These are phyloP conservation scores for Benincasa hispida DNA, from an alignment of 306 rosid genomes.

Conservation along the genomic window DNA sequence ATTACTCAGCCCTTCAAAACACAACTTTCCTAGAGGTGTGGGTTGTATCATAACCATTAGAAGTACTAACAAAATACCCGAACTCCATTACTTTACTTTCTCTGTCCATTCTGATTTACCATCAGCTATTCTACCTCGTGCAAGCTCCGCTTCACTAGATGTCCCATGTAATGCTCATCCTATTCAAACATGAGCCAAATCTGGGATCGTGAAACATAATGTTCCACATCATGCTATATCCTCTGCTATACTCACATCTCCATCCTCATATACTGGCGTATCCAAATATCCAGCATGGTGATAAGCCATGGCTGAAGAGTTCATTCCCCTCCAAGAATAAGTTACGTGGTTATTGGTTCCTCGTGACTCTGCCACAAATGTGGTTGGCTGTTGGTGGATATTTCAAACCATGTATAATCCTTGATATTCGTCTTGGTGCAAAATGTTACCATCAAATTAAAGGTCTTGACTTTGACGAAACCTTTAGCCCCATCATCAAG, in stretches of 20 bases:
- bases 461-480: too few species aligned
- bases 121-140: neutral
- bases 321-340: neutral
- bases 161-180: neutral
- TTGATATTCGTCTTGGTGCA: too few species aligned
- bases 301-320: neutral
- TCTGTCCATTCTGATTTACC: neutral
- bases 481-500: too few species aligned
- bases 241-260: too few species aligned
- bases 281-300: neutral
- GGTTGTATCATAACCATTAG: neutral
- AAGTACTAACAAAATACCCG: too few species aligned
- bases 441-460: too few species aligned
- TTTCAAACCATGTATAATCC: neutral
- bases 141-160: neutral
- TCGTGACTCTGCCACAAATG: too few species aligned
- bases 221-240: neutral
- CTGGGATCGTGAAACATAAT: neutral
- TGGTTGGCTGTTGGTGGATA: neutral
- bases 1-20: neutral
- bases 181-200: neutral
- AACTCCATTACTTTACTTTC: neutral
- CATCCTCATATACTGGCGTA: neutral
- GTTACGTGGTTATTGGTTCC: neutral
- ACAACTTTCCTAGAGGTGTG: neutral